phyloP scores from a whole-genome alignment of 1,139 yeast species.

The Oligophagozyma castellii region DNA sequence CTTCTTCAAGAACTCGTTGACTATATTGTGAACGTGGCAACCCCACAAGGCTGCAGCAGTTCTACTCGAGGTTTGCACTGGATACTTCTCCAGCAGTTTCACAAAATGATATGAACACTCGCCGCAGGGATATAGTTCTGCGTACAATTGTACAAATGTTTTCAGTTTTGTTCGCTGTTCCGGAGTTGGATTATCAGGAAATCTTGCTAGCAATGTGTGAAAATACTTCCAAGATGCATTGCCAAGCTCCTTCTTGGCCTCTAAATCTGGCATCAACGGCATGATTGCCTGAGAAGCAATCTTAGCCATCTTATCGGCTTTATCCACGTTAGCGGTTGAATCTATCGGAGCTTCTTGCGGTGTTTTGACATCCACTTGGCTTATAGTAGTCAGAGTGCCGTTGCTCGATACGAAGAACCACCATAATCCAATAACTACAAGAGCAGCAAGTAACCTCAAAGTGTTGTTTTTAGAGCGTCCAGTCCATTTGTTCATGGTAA shows the following conservation, averaged over 20 bases:
- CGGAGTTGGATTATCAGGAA: conserved; percentile 65
- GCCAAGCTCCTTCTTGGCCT: conserved; percentile 39
- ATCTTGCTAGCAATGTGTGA: conserved; percentile 84
- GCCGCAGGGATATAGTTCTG: conserved; percentile 82
- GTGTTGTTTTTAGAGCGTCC: too few relatives aligned
- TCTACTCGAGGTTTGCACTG: conserved; percentile 73
- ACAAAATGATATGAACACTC: conserved; percentile 92
- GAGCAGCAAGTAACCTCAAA: conserved; percentile 7
- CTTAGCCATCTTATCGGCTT: too few relatives aligned
- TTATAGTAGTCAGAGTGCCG: background rate
- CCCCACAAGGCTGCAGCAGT: conserved; percentile 93
- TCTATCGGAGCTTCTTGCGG: background rate
- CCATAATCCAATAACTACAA: conserved; percentile 9
- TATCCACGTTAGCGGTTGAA: too few relatives aligned
- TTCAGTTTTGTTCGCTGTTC: conserved; percentile 50
- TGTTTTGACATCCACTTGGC: background rate
- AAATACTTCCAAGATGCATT: conserved; percentile 82
- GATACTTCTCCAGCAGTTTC: conserved; percentile 48
- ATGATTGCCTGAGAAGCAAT: conserved; percentile 44
- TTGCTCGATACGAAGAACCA: conserved; percentile 10
- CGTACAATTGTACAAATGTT: conserved; percentile 43
- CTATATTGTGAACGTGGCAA: conserved; percentile 82
- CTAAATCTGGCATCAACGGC: conserved; percentile 72
- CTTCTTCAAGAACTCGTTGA: conserved; percentile 60
- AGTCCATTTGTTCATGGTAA: too few relatives aligned